These are phyloP conservation scores for Dictyophora rubrovolvata DNA, from an alignment of 768 basidiomycete species.

Conservation along the genomic window DNA sequence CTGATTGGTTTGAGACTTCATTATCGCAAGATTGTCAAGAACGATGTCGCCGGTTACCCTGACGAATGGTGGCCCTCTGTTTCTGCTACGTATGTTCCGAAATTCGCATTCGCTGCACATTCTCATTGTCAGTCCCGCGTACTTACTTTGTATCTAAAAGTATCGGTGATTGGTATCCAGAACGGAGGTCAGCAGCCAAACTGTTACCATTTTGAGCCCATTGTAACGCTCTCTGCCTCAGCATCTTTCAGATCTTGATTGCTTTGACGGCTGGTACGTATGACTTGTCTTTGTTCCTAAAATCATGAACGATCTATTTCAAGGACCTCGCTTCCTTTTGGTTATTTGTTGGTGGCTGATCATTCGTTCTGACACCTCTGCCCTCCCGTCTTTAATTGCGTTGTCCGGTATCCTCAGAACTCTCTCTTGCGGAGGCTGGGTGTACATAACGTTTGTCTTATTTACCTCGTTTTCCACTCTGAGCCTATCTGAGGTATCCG, in stretches of 20 bases:
- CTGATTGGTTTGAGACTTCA: slow-evolving; percentile 36
- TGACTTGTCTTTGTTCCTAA: not conserved
- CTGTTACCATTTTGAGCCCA: not conserved
- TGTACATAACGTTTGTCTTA: slow-evolving; percentile 58
- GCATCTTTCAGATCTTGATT: slow-evolving; percentile 78
- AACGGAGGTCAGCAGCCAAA: slow-evolving; percentile 33
- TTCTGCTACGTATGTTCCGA: slow-evolving; percentile 56
- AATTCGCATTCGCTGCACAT: too few relatives aligned
- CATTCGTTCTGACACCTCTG: slow-evolving; percentile 32
- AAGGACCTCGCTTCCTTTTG: slow-evolving; percentile 67
- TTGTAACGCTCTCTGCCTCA: not conserved
- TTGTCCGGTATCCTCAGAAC: slow-evolving; percentile 61
- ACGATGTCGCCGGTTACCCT: slow-evolving; percentile 71
- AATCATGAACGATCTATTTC: not conserved
- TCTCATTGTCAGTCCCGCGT: not conserved
- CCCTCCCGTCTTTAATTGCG: slow-evolving; percentile 42
- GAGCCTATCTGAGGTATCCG: not conserved
- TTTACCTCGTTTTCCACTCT: not conserved
- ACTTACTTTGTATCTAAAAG: slow-evolving; percentile 28
- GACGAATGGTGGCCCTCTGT: slow-evolving; percentile 90
- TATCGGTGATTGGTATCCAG: slow-evolving; percentile 87
- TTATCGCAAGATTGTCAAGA: slow-evolving; percentile 79
- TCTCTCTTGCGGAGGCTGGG: slow-evolving; percentile 83
- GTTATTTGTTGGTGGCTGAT: slow-evolving; percentile 55
- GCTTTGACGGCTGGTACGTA: slow-evolving; percentile 64